These are phyloP conservation scores for Nicotiana otophora DNA, from an alignment of 257 asterid species.

Conservation along the genomic window DNA sequence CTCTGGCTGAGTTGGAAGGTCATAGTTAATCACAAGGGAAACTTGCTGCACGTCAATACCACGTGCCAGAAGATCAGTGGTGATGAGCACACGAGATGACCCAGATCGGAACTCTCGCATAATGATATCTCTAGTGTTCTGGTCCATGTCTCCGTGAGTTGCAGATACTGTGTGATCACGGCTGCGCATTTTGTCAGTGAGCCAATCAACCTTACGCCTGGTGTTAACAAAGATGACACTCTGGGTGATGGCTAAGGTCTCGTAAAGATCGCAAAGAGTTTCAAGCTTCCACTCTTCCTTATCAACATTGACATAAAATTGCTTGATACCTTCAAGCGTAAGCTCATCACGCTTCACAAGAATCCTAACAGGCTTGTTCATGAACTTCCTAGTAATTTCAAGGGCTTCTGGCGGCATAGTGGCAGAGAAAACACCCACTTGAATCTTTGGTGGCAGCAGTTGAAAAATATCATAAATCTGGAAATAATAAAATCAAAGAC, in stretches of 20 bases:
- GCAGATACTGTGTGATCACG: constrained; percentile 47
- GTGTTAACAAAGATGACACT: constrained; percentile 46
- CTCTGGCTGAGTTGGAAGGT: constrained; percentile 81
- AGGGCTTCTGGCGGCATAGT: constrained; percentile 53
- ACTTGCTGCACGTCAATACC: constrained; percentile 85
- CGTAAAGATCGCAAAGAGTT: constrained; percentile 42
- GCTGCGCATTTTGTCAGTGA: constrained; percentile 42
- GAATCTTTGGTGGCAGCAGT: constrained; percentile 43
- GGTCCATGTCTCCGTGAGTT: constrained; percentile 49
- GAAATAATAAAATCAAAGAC: background rate
- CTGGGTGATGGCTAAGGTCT: constrained; percentile 44
- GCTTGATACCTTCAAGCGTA: constrained; percentile 46
- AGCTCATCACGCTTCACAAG: constrained; percentile 48
- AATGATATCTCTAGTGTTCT: constrained; percentile 45
- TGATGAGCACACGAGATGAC: constrained; percentile 69
- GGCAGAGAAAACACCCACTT: constrained; percentile 47
- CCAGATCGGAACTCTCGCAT: constrained; percentile 57
- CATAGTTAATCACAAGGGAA: constrained; percentile 73
- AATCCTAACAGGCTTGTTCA: constrained; percentile 46
- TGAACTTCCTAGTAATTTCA: constrained; percentile 44
- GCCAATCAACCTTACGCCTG: constrained; percentile 49
- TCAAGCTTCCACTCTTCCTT: constrained; percentile 43
- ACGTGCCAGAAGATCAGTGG: constrained; percentile 77
- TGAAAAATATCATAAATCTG: constrained; percentile 48
- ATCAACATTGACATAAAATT: constrained; percentile 36